These are phyloP conservation scores for Jamesozyma lodderae DNA, from an alignment of 805 yeast genomes.

Conservation along the genomic window DNA sequence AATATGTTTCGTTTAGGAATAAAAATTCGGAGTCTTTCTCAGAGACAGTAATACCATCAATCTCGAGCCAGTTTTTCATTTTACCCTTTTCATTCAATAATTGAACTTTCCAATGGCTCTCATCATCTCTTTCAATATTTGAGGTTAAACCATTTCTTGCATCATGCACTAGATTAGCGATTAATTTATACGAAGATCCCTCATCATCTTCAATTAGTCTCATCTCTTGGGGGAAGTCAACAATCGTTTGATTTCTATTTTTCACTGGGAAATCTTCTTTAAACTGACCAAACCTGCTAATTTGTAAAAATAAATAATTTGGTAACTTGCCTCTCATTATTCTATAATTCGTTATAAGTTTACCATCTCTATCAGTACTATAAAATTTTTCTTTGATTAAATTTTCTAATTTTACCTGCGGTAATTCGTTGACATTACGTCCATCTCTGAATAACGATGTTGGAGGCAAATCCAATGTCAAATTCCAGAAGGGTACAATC, in stretches of 20 bases:
- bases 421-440: slow-evolving; percentile 36
- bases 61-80: slow-evolving; percentile 54
- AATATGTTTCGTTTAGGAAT: slow-evolving; percentile 50
- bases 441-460: slow-evolving; percentile 47
- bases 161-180: slow-evolving; percentile 41
- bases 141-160: slow-evolving; percentile 8
- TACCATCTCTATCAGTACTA: slow-evolving; percentile 12
- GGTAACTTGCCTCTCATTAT: slow-evolving; percentile 42
- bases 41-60: slow-evolving; percentile 43
- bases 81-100: slow-evolving; percentile 32
- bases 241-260: slow-evolving; percentile 51
- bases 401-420: slow-evolving; percentile 40
- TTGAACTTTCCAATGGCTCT: slow-evolving; percentile 42
- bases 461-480: slow-evolving; percentile 54
- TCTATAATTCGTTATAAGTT: slow-evolving; percentile 7
- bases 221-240: slow-evolving; percentile 42
- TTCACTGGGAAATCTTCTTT: slow-evolving; percentile 27
- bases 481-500: slow-evolving; percentile 18
- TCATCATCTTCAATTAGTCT: slow-evolving; percentile 21
- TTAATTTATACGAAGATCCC: slow-evolving; percentile 32
- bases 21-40: slow-evolving; percentile 47
- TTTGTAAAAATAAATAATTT: slow-evolving; percentile 43
- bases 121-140: slow-evolving; percentile 26
- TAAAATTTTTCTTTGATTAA: slow-evolving; percentile 37
- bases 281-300: slow-evolving; percentile 40